Evolutionary conservation across 2,329 filamentous ascomycete species (phyloP).

Genomic region (Cladophialophora exuberans): DNA sequence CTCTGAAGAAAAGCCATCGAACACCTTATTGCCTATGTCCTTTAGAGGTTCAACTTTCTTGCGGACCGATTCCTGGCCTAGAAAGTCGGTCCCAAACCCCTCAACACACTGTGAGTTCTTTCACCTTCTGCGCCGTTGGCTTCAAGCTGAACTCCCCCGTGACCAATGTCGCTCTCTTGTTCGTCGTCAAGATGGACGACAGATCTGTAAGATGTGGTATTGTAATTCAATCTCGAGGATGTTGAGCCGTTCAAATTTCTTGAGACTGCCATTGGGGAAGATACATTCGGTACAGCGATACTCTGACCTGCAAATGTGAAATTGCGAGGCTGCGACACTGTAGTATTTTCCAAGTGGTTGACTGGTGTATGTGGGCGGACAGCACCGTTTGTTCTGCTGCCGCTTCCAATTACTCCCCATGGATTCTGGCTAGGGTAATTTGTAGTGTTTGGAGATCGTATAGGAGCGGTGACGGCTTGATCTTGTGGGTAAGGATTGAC

Average conservation of each 20-base stretch:
- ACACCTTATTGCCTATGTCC: too few species aligned
- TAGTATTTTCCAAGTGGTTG: neutral
- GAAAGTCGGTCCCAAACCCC: constrained; percentile 15
- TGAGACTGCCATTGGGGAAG: neutral
- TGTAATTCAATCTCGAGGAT: constrained; percentile 2
- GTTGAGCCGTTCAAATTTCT: neutral
- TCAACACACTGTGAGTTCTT: constrained; percentile 17
- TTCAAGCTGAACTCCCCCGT: too few species aligned
- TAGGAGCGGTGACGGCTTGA: neutral
- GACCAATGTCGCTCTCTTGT: neutral
- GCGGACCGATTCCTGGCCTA: neutral
- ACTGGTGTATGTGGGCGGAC: neutral
- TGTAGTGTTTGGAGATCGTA: constrained; percentile 12
- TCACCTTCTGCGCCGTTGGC: constrained; percentile 9
- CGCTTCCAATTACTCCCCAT: constrained; percentile 22
- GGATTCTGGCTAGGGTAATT: constrained; percentile 13
- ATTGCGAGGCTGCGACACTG: constrained; percentile 3
- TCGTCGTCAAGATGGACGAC: neutral
- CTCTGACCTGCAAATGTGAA: constrained; percentile 3
- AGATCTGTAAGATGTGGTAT: constrained; percentile 1
- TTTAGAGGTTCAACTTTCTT: neutral
- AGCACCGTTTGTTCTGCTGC: constrained; percentile 14
- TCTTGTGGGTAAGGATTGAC: constrained; percentile 1
- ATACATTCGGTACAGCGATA: neutral
- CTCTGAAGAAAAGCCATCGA: too few species aligned